Base-by-base conservation (phyloP, 2,329 filamentous ascomycete genomes). In the Escovopsis sp. region DNA sequence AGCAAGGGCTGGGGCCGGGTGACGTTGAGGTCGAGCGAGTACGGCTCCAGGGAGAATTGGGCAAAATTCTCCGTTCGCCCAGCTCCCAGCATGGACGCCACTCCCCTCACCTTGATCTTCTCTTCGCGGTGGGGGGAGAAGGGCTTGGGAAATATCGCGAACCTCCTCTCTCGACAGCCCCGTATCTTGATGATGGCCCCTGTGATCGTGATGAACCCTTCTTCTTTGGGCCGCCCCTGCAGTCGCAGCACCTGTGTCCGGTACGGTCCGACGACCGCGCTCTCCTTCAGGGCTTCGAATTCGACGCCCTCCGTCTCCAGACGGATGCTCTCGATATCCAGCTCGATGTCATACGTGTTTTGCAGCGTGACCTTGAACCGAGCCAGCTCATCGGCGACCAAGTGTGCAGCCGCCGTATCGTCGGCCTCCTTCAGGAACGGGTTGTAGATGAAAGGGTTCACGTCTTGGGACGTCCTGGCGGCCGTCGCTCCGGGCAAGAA, bases 391-490 rank as follows among this genome's bases (percentile, higher is more conserved):
- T 79, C 80, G 4, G 85, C 79, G 18, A 96, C 84, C 28, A 95
- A 67, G 1, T 86, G 73, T 45, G 87, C 78, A 11, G 73, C 66
- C 2, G 70, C 67, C 23, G 72, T 70, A 41, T 80, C 70, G 36
- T 76, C 72, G 0, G 70, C 62, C 42, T 72, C 71, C 59, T 87
- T 86, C 18, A 87, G 64, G 54, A 95, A 96, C 1, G 91, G 86
- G 54, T 95, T 95, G 57, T 96, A 94, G 44, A 98, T 84, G 52
- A 98, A 94, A 0, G 91, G 91, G 47, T 91, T 86, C 5, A 77
- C 70, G 45, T 77, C 73, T 49, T 77, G 73, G 4, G 73, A 77
- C 12, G 69, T 66, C 38, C 72, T 65, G 28, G 64, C 66, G 1
- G 66, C 64, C 0, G 64, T 62, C 4, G 65, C 66, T 8, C 70